Evolutionary conservation across 2,329 filamentous ascomycete species (phyloP).

Genomic region (Neonectria punicea): DNA sequence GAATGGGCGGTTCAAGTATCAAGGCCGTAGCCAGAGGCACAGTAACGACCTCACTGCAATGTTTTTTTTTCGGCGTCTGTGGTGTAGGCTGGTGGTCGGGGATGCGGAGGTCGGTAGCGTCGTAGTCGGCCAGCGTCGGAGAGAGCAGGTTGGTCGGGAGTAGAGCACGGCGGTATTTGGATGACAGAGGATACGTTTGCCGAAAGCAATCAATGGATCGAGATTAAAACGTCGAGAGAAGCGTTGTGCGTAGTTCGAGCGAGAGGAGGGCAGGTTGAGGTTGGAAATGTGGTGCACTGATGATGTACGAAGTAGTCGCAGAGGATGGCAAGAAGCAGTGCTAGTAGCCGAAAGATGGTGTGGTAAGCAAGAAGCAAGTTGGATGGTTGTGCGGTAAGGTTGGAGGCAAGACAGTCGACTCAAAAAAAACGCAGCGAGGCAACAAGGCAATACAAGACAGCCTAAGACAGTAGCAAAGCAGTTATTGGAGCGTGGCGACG

Average conservation of each 20-base stretch:
- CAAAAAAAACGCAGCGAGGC: constrained; percentile 17
- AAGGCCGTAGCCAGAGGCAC: constrained; percentile 18
- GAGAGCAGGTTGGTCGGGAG: too few relatives aligned
- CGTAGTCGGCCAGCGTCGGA: constrained; percentile 4
- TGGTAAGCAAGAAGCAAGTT: constrained; percentile 5
- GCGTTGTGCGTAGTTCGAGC: constrained; percentile 17
- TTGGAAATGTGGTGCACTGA: background rate
- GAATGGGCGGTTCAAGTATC: background rate
- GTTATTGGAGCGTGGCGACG: constrained; percentile 33
- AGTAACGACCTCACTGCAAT: constrained; percentile 17
- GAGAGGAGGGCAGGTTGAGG: constrained; percentile 23
- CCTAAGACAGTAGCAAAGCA: constrained; percentile 9
- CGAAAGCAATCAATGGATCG: constrained; percentile 1
- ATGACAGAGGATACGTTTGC: background rate
- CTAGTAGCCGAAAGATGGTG: constrained; percentile 3
- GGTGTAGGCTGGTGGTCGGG: constrained; percentile 2
- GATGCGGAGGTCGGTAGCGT: constrained; percentile 1
- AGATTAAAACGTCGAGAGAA: background rate
- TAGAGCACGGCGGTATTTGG: background rate
- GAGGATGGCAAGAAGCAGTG: constrained; percentile 23
- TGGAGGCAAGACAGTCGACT: background rate
- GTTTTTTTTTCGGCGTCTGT: background rate
- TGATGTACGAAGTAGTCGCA: constrained; percentile 28
- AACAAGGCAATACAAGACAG: constrained; percentile 23
- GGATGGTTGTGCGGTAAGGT: background rate